Conservation (phyloP, 306 rosid species). For the Corylus avellana region DNA sequence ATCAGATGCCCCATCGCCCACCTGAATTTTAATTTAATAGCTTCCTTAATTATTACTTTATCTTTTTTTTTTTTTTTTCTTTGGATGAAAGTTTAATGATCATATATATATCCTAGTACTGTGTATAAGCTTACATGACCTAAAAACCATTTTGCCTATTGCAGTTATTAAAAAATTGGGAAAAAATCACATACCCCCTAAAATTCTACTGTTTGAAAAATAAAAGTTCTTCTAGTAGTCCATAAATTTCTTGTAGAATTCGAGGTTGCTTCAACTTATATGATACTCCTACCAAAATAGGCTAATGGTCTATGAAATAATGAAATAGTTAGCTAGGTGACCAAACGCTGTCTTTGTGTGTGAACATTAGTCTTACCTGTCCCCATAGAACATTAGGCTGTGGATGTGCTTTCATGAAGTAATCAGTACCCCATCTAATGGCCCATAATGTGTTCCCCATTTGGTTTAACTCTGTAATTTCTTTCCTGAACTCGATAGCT, state of each 20-base stretch:
- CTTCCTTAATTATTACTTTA: neutral
- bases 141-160: no score
- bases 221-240: no score
- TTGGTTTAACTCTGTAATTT: slow-evolving; percentile 56
- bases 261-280: neutral
- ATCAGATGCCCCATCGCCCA: slow-evolving; percentile 88
- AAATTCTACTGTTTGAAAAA: no score
- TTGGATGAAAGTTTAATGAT: neutral
- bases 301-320: neutral
- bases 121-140: no score
- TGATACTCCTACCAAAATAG: neutral
- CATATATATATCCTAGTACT: no score
- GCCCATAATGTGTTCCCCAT: slow-evolving; percentile 65
- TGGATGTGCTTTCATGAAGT: slow-evolving; percentile 78
- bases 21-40: slow-evolving; percentile 32
- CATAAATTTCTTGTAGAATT: neutral
- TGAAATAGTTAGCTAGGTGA: neutral
- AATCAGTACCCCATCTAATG: slow-evolving; percentile 84
- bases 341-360: neutral
- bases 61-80: neutral
- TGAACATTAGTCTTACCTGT: slow-evolving; percentile 45
- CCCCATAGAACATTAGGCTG: slow-evolving; percentile 87
- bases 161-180: no score
- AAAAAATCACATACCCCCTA: no score
- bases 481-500: slow-evolving; percentile 69